Base-by-base conservation (phyloP, 257 asterid genomes). In the Nicotiana otophora region DNA sequence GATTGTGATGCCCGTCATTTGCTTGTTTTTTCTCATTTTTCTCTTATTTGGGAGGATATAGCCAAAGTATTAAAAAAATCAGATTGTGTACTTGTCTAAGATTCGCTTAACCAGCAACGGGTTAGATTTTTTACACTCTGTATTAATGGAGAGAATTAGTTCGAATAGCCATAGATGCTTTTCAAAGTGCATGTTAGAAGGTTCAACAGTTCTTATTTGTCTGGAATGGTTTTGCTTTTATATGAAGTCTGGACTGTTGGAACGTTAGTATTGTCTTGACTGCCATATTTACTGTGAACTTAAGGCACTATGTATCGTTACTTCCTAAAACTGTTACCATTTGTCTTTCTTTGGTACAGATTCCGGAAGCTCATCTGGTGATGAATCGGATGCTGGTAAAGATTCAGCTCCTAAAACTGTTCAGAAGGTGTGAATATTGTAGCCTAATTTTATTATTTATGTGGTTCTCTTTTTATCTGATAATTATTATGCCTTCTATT, bases 301-400 rank as follows among this genome's bases (percentile, higher is more conserved):
- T 51, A 16, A 75, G 46, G 42, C 33, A 5, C 78, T 48, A 26
- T 74, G 23, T 28, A 7, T 51, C 10, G 17, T 15, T 48, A 14
- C 80, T 74, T 75, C 5, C 80, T 75, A 75, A 51, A 8, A 26
- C 36, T 8, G 62, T 75, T 28, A 7, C 16, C 36, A 5, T 17
- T 4, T 74, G 31, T 51, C 64, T 51, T 74, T 23, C 61, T 48
- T 85, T 91, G 95, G 91, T 77, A 85, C 90, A 2, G 92, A 81
- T 34, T 88, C 85, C 17, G 72, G 69, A 11, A 64, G 84, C 39
- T 84, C 83, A 28, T 88, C 92, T 34, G 91, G 86, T 69, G 82
- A 87, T 81, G 95, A 90, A 68, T 89, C 89, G 61, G 92, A 85
- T 78, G 83, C 84, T 85, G 85, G 84, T 67, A 89, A 88, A 78